These are phyloP conservation scores for Parmelia sp. DNA, from an alignment of 495 filamentous ascomycete genomes.

Conservation along the genomic window DNA sequence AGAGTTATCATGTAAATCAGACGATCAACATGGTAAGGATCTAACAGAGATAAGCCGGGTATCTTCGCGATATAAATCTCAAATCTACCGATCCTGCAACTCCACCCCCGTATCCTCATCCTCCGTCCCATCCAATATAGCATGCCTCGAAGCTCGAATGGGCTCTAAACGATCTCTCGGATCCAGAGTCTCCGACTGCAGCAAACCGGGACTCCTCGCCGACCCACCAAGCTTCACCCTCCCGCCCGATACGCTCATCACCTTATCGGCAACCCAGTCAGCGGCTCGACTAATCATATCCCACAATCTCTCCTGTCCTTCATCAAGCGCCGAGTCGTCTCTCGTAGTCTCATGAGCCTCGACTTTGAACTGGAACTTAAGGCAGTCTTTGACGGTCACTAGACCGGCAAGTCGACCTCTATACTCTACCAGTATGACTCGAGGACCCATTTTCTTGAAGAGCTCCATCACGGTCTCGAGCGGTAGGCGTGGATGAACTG, in stretches of 20 bases:
- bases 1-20: neutral
- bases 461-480: slow-evolving; percentile 98
- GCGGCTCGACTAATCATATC: slow-evolving; percentile 52
- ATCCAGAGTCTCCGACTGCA: slow-evolving; percentile 28
- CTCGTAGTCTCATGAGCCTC: slow-evolving; percentile 78
- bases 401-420: slow-evolving; percentile 74
- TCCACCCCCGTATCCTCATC: slow-evolving; percentile 58
- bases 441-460: slow-evolving; percentile 96
- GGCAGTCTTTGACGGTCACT: slow-evolving; percentile 93
- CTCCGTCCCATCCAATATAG: slow-evolving; percentile 62
- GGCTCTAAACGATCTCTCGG: slow-evolving; percentile 27
- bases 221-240: slow-evolving; percentile 25
- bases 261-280: slow-evolving; percentile 48
- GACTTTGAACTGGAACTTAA: slow-evolving; percentile 96
- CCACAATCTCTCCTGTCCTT: slow-evolving; percentile 64
- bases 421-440: slow-evolving; percentile 89
- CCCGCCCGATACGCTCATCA: slow-evolving; percentile 45
- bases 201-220: slow-evolving; percentile 19
- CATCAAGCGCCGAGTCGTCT: slow-evolving; percentile 34
- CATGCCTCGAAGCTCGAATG: slow-evolving; percentile 22
- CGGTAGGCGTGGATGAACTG: slow-evolving; percentile 84
- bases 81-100: slow-evolving; percentile 45
- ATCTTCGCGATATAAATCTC: neutral
- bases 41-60: neutral
- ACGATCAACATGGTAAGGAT: neutral